Percentiles rank a stretch among this genome's conserved stretches.
Evolutionary conservation across 257 asterid species (phyloP).

Genomic region (Paraleonurus japonicus): DNA sequence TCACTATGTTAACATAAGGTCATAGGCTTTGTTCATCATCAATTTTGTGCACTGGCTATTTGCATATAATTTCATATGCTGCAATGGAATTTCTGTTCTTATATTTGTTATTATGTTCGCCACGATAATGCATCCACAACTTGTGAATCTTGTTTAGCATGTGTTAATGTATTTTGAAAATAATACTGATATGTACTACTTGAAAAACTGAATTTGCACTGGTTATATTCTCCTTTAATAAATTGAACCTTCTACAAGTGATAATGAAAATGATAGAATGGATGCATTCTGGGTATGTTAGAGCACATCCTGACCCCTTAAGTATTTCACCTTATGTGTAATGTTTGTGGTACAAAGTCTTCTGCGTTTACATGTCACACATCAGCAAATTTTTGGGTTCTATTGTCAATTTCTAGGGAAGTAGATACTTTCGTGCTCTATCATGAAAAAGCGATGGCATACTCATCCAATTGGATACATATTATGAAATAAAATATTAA

Average conservation of each 20-base stretch:
- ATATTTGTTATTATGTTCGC: not conserved
- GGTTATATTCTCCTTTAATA: not conserved
- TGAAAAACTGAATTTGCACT: not conserved
- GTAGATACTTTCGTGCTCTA: not conserved
- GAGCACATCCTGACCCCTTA: not conserved
- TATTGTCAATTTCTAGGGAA: not conserved
- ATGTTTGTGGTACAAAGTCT: not conserved
- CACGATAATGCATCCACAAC: not conserved
- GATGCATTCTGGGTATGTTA: not conserved
- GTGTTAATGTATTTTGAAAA: not conserved
- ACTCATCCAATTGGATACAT: not conserved
- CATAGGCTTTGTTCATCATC: not conserved
- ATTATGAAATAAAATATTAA: not conserved
- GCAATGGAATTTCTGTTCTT: not conserved
- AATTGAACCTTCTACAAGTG: not conserved
- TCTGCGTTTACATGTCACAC: conserved; percentile 1
- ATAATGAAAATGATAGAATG: not conserved
- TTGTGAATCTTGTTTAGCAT: not conserved
- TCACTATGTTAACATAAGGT: not conserved
- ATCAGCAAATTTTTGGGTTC: not conserved
- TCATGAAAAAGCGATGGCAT: not conserved
- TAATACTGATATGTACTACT: not conserved
- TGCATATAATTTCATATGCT: conserved; percentile 3
- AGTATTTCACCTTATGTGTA: not conserved
- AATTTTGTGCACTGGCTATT: not conserved